phyloP scores from a whole-genome alignment of 1,284 basidiomycete genomes.

The Malassezia brasiliensis region DNA sequence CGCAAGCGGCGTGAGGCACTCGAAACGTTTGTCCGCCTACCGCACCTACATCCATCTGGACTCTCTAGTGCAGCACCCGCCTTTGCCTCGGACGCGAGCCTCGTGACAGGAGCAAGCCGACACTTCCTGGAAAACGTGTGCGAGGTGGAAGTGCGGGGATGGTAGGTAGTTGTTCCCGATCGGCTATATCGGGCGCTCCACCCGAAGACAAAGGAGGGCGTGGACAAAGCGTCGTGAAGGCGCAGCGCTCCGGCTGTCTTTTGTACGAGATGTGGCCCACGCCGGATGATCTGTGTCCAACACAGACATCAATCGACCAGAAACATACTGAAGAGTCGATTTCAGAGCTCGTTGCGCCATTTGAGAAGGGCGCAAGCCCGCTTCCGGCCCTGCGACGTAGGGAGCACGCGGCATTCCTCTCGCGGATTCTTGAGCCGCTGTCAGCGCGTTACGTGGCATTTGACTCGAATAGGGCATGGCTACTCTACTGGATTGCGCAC shows the following conservation, averaged over 20 bases:
- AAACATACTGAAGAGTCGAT: slow-evolving; percentile 32
- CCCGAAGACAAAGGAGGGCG: slow-evolving; percentile 2
- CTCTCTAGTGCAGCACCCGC: slow-evolving; percentile 7
- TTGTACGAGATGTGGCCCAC: slow-evolving; percentile 19
- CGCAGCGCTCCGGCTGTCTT: too few species aligned
- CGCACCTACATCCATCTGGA: slow-evolving; percentile 27
- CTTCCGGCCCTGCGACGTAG: slow-evolving; percentile 27
- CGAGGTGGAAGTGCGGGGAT: slow-evolving; percentile 36
- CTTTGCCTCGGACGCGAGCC: slow-evolving; percentile 11
- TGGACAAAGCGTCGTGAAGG: slow-evolving; percentile 3
- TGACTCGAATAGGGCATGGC: slow-evolving; percentile 44
- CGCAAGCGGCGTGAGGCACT: slow-evolving; percentile 16
- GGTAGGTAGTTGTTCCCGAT: slow-evolving; percentile 11
- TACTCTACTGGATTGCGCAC: slow-evolving; percentile 45
- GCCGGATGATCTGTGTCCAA: slow-evolving; percentile 29
- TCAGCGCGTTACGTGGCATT: slow-evolving; percentile 37
- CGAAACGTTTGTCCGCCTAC: slow-evolving; percentile 26
- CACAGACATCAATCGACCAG: slow-evolving; percentile 38
- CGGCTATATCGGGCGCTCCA: not conserved
- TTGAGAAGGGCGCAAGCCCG: slow-evolving; percentile 14
- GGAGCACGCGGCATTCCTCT: slow-evolving; percentile 36
- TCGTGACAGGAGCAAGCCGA: slow-evolving; percentile 17
- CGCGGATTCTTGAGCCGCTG: slow-evolving; percentile 34
- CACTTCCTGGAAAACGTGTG: slow-evolving; percentile 32
- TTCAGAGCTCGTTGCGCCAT: slow-evolving; percentile 23